Evolutionary conservation across 1,284 basidiomycete species (phyloP), one percentile per base, ranked within the genome.

Genomic region (Marasmius fiardii): DNA sequence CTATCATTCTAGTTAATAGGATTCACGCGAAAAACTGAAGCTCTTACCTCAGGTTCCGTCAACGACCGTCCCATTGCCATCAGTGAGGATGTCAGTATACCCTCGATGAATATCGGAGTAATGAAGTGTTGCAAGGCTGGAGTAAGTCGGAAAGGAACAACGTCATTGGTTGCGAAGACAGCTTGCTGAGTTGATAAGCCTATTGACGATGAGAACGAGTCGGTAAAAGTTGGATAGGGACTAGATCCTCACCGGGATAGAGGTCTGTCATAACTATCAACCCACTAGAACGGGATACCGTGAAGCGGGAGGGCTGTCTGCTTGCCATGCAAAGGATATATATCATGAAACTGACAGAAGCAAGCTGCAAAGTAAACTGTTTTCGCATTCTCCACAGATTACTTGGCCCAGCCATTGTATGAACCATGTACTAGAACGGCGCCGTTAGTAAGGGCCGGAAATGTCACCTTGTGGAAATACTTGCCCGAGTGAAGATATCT

Each of bases 351-450:
- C 91, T 91, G 41, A 85, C 86, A 0, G 92, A 82, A 0, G 97
- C 93, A 43, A 93, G 80, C 68, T 99, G 95, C 43, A 91, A 73
- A 10, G 95, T 90, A 71, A 99, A 98, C 71, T 98, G 94, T 76
- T 98, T 99, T 60, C 97, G 86, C 85, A 98, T 93, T 59, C 93
- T 83, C 95, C 96, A 99, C 4, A 99, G 79, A 63, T 97, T 94
- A 57, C 85, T 85, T 1, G 96, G 87, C 4, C 82, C 83, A 26
- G 81, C 76, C 92, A 98, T 97, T 23, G 89, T 90, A 50, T 84
- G 84, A 44, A 87, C 80, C 87, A 99, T 92, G 69, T 94, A 99
- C 91, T 97, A 12, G 53, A 62, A 26, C n/a, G 39, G 47, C 12
- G 12, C 20, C 26, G 54, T 57, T 28, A 61, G 39, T 48, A 35